Base-by-base conservation (phyloP, 129 eudicot genomes). In the Escallonia herrerae region DNA sequence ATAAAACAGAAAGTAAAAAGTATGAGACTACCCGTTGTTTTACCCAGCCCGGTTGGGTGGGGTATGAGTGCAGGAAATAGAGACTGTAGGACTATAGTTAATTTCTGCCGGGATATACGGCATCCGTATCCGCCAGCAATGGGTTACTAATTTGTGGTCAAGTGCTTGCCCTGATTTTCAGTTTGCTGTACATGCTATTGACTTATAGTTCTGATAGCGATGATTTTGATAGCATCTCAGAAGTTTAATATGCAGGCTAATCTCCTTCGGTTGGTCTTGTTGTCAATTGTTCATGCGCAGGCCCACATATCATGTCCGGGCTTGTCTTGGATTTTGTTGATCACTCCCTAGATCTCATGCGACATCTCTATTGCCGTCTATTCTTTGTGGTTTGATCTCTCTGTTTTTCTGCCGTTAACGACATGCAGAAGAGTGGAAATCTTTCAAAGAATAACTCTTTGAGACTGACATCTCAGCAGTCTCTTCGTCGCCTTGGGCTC, bases 351-450 rank as follows among this genome's bases (percentile, higher is more conserved):
- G 68, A 66, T 73, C 74, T 52, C 62, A 40, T 74, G 75, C 74
- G 7, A 72, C 40, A 69, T 60, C 70, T 45, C 66, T 56, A 73
- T 71, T 49, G 77, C 53, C 83, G 63, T 70, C 54, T 60, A 38
- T 52, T 64, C 14, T 52, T 63, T 51, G 71, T 56, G 71, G 15
- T 8, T 65, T 63, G 56, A 52, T 1, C 55, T 66, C 41, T 43
- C 62, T 55, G 49, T 81, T 52, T 52, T 62, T 64, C 72, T 54
- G 58, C 43, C 48, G 62, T 58, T 54, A 65, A 62, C 76, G 77
- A 80, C 59, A 91, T 91, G 97, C 90, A 91, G 91, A 87, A 83
- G 74, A 79, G 81, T 79, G 89, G 80, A 54, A 77, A 60, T 77
- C 96, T 87, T 75, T 72, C 87, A 42, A 85, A 81, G 80, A 85